These are phyloP conservation scores for Theileria annulata DNA, from an alignment of 169 alveolate species.

Conservation along the genomic window DNA sequence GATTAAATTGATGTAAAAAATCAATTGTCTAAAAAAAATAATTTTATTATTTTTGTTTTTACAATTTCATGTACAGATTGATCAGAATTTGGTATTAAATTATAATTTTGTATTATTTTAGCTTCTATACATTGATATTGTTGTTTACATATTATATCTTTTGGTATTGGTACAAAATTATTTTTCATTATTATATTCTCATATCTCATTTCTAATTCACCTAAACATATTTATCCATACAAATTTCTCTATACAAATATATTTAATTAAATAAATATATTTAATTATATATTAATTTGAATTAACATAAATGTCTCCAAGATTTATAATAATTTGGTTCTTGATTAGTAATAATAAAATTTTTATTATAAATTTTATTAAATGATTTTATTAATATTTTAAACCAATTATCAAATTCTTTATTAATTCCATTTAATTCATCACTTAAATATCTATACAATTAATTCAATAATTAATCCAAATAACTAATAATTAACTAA, in stretches of 20 bases:
- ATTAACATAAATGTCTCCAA: slow-evolving; percentile 49
- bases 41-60: slow-evolving; percentile 22
- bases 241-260: not conserved
- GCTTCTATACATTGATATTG: slow-evolving; percentile 50
- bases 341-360: not conserved
- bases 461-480: too few relatives aligned
- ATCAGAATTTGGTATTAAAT: slow-evolving; percentile 63
- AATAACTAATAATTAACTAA: not conserved
- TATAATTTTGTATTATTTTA: slow-evolving; percentile 19
- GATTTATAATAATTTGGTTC: slow-evolving; percentile 26
- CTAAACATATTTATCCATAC: slow-evolving; percentile 6
- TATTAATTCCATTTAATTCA: slow-evolving; percentile 69
- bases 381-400: slow-evolving; percentile 47
- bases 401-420: slow-evolving; percentile 76
- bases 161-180: not conserved
- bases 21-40: slow-evolving; percentile 29
- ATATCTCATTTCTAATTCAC: slow-evolving; percentile 41
- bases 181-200: not conserved
- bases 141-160: slow-evolving; percentile 25
- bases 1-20: slow-evolving; percentile 37
- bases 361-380: slow-evolving; percentile 4
- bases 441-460: slow-evolving; percentile 71
- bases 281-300: not conserved
- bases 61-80: slow-evolving; percentile 50
- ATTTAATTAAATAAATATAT: slow-evolving; percentile 9